Base-by-base conservation (phyloP, 768 basidiomycete species). In the Leccinum sublutescens region DNA sequence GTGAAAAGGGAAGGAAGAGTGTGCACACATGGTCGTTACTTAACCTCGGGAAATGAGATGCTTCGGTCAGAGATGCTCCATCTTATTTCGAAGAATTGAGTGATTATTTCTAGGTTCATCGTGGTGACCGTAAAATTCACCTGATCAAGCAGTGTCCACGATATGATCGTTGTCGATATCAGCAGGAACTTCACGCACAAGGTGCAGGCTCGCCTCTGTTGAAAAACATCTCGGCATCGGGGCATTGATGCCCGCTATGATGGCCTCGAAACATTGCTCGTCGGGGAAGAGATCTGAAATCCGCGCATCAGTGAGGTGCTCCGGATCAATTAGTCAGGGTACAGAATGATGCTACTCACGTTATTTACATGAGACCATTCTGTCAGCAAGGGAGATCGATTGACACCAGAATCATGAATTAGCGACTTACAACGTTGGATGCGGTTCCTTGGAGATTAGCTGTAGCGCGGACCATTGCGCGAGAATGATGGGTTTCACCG, bases 321-420 rank as follows among this genome's bases (percentile, higher is more conserved):
- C 48, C 8, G 19, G 9, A 25, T n/a, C 1, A 50, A 47, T 7
- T 40, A 17, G 38, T 17, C 8, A 40, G 38, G 17, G 38, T 40
- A 17, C 25, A 52, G 40, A 34, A 31, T 11, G 40, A 17, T 6
- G 12, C 14, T n/a, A 60, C 68, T 11, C 62, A 83, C 74, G 83
- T 87, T 77, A 86, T 81, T 66, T 79, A 73, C 83, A 85, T 83
- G 50, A 85, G 72, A 1, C 85, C 85, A 65, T 82, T 78, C 75
- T 71, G 15, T 34, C 23, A 5, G 21, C n/a, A 21, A 55, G n/a
- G 36, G 25, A 10, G 54, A 7, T 25, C 54, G 50, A 1, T 23
- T 21, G 45, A 27, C 48, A 29, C n/a, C 43, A 33, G 23, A 40
- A 40, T n/a, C 27, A 19, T 4, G 14, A 27, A 50, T 12, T 79